Evolutionary conservation across 805 yeast genomes (phyloP), one percentile per base, ranked within the genome.

Genomic region (Saccharomycopsis sp.): DNA sequence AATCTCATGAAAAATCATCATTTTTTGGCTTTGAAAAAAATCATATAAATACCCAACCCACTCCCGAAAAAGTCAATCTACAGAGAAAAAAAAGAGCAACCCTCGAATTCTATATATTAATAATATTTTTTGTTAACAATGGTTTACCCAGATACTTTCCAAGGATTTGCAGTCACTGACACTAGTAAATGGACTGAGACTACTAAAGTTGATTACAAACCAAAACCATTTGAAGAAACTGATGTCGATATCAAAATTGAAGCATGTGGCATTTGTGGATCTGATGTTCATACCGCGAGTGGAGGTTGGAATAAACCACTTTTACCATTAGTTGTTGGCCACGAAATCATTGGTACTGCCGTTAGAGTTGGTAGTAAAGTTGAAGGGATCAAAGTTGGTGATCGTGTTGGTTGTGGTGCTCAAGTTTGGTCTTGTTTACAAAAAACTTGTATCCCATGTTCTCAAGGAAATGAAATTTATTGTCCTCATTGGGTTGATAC

Each of bases 251-350:
- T 78, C 38, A 74, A 76, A 57, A 71, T 75, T 41, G 77, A 74
- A 52, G 71, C 75, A 47, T 77, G 83, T 61, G 84, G 84, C 55
- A 66, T 81, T 8, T 81, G 88, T 64, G 88, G 85, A 16, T 70
- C 78, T 26, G 86, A 81, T 27, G 44, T 50, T 28, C 49, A 44
- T 33, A 44, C 53, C 13, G 51, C 45, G 29, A 38, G 26, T n/a
- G 43, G 35, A n/a, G 47, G 43, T 27, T 50, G 53, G 53, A 41
- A 41, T 16, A 62, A 60, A 47, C 46, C 47, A 11, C 14, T 22
- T 14, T 24, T 41, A 4, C 51, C 53, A n/a, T 20, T 47, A 17
- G 59, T 60, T 14, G 61, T 59, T 8, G 64, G 64, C 22, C 64
- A 60, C 42, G 64, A 60, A 46, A 54, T 60, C 31, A 48, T 54